These are phyloP conservation scores for Trichophyton mentagrophytes DNA, from an alignment of 2,329 filamentous ascomycete species.

Conservation along the genomic window DNA sequence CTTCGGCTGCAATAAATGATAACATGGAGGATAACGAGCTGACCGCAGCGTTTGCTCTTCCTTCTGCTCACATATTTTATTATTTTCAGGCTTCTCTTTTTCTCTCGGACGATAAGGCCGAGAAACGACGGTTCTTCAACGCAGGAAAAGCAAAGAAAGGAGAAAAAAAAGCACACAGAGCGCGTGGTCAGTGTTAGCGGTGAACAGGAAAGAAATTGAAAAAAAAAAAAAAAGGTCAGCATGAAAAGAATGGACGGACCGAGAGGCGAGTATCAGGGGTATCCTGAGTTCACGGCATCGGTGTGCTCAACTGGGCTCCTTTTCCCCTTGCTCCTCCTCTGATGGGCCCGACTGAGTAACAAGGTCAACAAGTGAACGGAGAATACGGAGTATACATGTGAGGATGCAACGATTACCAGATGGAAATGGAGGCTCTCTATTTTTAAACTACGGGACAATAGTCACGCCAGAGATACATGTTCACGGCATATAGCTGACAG, in stretches of 20 bases:
- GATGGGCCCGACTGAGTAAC: neutral
- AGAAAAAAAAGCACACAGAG: neutral
- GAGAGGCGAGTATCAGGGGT: neutral
- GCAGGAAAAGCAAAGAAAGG: neutral
- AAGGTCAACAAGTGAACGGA: neutral
- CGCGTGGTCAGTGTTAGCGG: neutral
- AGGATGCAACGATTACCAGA: neutral
- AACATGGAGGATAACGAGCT: neutral
- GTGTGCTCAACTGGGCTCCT: neutral
- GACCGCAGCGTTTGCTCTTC: neutral
- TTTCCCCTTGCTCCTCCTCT: neutral
- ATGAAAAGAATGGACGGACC: neutral
- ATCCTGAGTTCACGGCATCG: neutral
- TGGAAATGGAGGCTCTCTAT: neutral
- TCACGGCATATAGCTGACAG: neutral
- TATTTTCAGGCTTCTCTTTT: neutral
- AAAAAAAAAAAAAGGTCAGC: too few species aligned
- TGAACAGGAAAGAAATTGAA: neutral
- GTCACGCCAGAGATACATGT: neutral
- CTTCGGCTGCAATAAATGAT: neutral
- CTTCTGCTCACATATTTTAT: neutral
- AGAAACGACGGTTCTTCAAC: neutral
- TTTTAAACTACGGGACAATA: neutral
- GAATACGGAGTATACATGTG: neutral
- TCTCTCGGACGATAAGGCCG: conserved; percentile 2